Evolutionary conservation across 2,329 filamentous ascomycete species (phyloP), one percentile per base, ranked within the genome.

Genomic region (Emydomyces testavorans): DNA sequence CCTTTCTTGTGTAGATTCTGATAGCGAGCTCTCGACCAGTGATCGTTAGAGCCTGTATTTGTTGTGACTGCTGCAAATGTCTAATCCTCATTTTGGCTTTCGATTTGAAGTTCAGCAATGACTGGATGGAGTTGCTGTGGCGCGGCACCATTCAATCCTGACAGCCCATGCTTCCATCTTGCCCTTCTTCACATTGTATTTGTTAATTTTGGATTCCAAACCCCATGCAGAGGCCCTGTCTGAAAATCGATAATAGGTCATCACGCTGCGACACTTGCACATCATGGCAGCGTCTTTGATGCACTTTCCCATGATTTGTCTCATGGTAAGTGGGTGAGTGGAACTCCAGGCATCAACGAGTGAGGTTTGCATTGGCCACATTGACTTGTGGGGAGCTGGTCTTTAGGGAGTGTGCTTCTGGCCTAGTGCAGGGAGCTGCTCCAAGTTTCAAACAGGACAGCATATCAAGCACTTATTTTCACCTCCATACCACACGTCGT

Each of bases 261-360:
- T 47, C 26, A 26, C 29, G 18, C 16, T 39, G 18, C 24, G 15
- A 38, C 29, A 20, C 32, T 13, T 46, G 24, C 23, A 11, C 44
- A 16, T 15, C 43, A 15, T 13, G 21, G 21, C 28, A 31, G 21
- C 26, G 23, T n/a, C n/a, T 21, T 46, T 37, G 43, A 24, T 28
- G 36, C 45, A 32, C 18, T 26, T 34, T 29, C 18, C 36, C 45
- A 39, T 47, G 45, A 47, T 47, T 47, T 47, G 45, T 47, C 35
- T 39, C 36, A 34, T 26, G 45, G 28, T 47, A 29, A 47, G 28
- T 47, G 45, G 45, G 36, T 47, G 36, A 47, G 35, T 40, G 35
- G 43, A 29, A 46, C 36, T 38, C 23, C 34, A 32, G 18, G 18
- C 23, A 16, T 34, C 15, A 15, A 32, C 24, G 13, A 40, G 29